Percentiles rank a stretch among this genome's conserved stretches.
These are phyloP conservation scores for Quercus glauca DNA, from an alignment of 306 rosid species.

Conservation along the genomic window DNA sequence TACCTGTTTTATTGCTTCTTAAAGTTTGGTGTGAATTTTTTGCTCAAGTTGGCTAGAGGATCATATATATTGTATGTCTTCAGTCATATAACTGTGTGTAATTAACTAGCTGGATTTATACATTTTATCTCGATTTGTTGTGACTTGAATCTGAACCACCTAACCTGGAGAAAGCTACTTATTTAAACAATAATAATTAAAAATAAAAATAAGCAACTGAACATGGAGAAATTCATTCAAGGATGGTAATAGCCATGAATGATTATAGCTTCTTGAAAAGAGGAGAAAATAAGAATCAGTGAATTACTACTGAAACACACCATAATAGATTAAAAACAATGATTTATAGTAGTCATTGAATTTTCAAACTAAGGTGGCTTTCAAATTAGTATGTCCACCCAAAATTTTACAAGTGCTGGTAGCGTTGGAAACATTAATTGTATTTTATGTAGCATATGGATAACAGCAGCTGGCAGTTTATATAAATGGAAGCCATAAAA, in stretches of 20 bases:
- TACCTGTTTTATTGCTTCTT: neutral
- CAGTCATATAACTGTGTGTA: neutral
- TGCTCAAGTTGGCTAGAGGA: slow-evolving; percentile 3
- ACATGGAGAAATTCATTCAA: neutral
- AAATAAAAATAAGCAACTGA: neutral
- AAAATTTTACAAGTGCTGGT: neutral
- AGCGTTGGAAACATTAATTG: neutral
- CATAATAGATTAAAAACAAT: too few relatives aligned
- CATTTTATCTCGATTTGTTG: neutral
- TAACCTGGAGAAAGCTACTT: neutral
- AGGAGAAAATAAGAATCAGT: too few relatives aligned
- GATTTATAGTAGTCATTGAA: too few relatives aligned
- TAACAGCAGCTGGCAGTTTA: neutral
- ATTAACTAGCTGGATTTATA: neutral
- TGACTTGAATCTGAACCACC: neutral
- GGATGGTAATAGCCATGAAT: too few relatives aligned
- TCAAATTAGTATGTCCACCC: neutral
- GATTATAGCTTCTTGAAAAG: too few relatives aligned
- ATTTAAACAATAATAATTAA: neutral
- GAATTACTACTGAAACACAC: too few relatives aligned
- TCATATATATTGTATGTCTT: neutral
- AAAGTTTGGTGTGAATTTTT: neutral
- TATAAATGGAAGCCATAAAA: neutral
- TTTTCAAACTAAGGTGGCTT: neutral
- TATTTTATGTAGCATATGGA: neutral